Evolutionary conservation across 2,329 filamentous ascomycete genomes (phyloP), one percentile per base, ranked within the genome.

Genomic region (Trichoderma koningii): DNA sequence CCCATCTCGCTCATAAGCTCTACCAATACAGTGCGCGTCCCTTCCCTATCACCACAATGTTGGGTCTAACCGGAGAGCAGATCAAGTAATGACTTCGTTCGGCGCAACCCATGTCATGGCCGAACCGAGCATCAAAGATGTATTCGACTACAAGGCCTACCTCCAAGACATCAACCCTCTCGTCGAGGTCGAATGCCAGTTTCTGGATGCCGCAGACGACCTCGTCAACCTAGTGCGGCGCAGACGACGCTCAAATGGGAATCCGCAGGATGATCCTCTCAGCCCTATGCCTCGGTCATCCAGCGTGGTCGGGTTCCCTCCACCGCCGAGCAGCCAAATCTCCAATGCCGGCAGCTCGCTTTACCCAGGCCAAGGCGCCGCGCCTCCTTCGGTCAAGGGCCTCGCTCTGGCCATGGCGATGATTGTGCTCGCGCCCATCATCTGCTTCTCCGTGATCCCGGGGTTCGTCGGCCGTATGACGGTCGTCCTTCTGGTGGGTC

Each of bases 1-100:
- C 84, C 15, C 82, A 84, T 68, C 86, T 91, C 62, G 88, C 85
- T 17, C 82, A 84, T 68, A 91, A 91, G 73, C 76, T 90, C 9
- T 82, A 83, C 38, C 87, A 90, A 71, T 92, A 91, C 72, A 88
- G 87, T 89, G 76, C 74, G 84, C 65, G 59, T 63, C 17, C n/a
- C n/a, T 69, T 12, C 62, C 15, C 14, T 9, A 5, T 14, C 9
- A 9, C 10, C n/a, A 15, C n/a, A n/a, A 15, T 6, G 19, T 21
- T 5, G 7, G 9, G 7, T 55, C 50, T 63, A 55, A 63, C 26
- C 4, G 5, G 15, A 15, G 45, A 17, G 62, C 30, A 87, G 85
- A 87, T 67, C 82, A 86, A 69, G 82, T 86, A 1, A 76, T 91
- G 56, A 75, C 82, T 1, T 85, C 87, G 0, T 90, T 85, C 71